phyloP scores from a whole-genome alignment of 768 basidiomycete species.

The Rubroboletus pulcherrimus region DNA sequence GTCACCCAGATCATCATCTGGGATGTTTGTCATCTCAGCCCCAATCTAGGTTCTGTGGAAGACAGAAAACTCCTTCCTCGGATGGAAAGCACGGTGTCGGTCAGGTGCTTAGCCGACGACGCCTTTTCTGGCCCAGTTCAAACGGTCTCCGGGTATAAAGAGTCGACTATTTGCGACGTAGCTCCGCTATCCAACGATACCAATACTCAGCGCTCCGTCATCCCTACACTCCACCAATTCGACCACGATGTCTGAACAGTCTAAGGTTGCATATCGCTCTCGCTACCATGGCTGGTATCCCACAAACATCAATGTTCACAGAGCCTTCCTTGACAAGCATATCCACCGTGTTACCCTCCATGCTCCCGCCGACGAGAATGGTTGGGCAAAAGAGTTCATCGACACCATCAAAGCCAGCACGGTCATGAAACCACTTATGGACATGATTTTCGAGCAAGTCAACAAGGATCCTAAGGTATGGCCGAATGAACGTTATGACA shows the following conservation, averaged over 20 bases:
- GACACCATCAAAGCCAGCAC: not conserved
- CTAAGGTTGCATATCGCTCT: not conserved
- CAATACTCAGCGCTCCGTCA: not conserved
- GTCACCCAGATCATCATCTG: not conserved
- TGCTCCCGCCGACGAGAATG: not conserved
- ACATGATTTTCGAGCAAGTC: not conserved
- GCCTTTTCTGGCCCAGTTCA: not conserved
- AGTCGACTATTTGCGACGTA: not conserved
- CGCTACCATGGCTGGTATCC: conserved; percentile 2
- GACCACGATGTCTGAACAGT: not conserved
- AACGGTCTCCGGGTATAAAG: not conserved
- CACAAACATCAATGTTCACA: not conserved
- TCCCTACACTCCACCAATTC: not conserved
- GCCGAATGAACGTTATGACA: not conserved
- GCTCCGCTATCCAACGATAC: not conserved
- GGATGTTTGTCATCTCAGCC: too few species aligned
- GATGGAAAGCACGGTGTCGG: not conserved
- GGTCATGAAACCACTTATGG: not conserved
- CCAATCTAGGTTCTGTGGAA: not conserved
- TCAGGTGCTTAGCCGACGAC: not conserved
- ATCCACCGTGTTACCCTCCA: not conserved
- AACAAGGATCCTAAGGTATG: not conserved
- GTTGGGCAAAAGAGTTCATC: not conserved
- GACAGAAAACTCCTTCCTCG: not conserved
- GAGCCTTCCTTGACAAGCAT: not conserved